Evolutionary conservation across 2,329 filamentous ascomycete genomes (phyloP).

Genomic region (Cercospora sojina): DNA sequence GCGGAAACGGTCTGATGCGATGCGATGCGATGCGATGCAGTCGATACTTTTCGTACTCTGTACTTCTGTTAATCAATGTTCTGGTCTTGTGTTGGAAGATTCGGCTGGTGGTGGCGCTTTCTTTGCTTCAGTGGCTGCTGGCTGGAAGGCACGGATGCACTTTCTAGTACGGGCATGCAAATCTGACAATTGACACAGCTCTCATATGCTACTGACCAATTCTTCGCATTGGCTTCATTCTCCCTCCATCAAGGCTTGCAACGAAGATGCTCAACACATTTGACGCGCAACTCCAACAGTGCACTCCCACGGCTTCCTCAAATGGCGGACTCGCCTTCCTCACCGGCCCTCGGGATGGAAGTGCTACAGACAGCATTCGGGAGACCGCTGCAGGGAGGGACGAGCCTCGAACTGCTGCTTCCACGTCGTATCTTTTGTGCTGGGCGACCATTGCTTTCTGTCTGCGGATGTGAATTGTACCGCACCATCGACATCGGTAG

Average conservation of each 20-base stretch:
- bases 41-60: background rate
- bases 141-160: background rate
- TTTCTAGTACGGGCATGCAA: background rate
- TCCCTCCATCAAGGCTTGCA: background rate
- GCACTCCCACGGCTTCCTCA: background rate
- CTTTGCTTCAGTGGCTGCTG: background rate
- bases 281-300: background rate
- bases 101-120: background rate
- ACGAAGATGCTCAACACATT: background rate
- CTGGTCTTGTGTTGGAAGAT: background rate
- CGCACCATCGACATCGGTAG: background rate
- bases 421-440: background rate
- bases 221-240: background rate
- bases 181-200: background rate
- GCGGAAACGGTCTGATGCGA: background rate
- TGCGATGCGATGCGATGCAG: background rate
- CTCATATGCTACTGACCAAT: background rate
- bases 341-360: too few species aligned
- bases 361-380: background rate
- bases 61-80: background rate
- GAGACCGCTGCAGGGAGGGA: background rate
- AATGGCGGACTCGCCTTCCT: background rate
- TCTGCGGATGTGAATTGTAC: background rate
- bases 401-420: background rate
- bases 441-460: background rate